Base-by-base conservation (phyloP, 2,329 filamentous ascomycete genomes). In the Sordariomycetes sp. region DNA sequence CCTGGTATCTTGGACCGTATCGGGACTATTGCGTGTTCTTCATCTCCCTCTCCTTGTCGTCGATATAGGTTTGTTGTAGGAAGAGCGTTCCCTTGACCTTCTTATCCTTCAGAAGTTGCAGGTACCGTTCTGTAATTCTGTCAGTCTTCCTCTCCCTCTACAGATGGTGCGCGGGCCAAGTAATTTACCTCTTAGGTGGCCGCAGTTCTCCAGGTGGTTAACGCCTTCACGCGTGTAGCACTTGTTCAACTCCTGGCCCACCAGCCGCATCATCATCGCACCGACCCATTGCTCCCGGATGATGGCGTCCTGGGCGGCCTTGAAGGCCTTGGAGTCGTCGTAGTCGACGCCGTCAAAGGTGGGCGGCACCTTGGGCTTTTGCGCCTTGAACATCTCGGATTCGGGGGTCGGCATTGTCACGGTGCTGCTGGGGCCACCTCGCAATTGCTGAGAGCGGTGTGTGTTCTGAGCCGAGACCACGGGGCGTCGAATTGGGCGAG, bases 161-260 rank as follows among this genome's bases (percentile, higher is more conserved):
- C 46, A 48, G 16, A 37, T n/a, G 32, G 34, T 7, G 3, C 12
- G 25, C n/a, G 37, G 7, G 54, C 20, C 3, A 54, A 24, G 28
- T 25, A 54, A 76, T 87, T 79, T 71, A 94, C 89, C 89, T 87
- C 89, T 80, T 73, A 93, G 72, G 67, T 81, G 77, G 64, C 88
- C 89, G 72, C 89, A 94, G 76, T 93, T 94, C 80, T 93, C 89
- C 71, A 94, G 74, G 71, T 94, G 89, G 73, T 94, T 94, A 64
- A 92, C 88, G 59, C 89, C 90, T 74, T 94, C 88, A 65, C 83
- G 80, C 73, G 85, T 83, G 74, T 94, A 94, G 78, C 89, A 94
- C 77, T 90, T 93, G 73, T 86, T 81, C 76, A 94, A 77, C 78
- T 94, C 89, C 71, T 93, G 87, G 63, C 88, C 79, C 58, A 94